Evolutionary conservation across 352 stramenopile species (phyloP).

Genomic region (Aphanomyces cochlioides): DNA sequence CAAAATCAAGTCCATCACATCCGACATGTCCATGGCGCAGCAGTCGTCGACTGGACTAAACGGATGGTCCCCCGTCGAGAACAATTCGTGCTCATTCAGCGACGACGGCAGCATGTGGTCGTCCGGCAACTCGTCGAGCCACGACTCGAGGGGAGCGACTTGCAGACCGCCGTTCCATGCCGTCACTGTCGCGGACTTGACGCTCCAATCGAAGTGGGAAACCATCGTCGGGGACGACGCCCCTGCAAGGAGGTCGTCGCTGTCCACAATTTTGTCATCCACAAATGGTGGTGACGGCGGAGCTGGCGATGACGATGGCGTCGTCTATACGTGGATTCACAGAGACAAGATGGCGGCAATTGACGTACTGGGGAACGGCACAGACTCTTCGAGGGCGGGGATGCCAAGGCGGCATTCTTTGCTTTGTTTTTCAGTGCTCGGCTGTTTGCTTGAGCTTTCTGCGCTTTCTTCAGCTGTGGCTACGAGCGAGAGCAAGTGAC

Average conservation of each 20-base stretch:
- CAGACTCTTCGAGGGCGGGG: not conserved
- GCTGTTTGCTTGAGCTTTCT: not conserved
- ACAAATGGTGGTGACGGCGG: too few relatives aligned
- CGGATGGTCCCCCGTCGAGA: not conserved
- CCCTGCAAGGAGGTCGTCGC: too few relatives aligned
- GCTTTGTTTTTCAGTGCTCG: not conserved
- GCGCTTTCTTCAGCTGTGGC: slow-evolving; percentile 6
- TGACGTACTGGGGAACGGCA: not conserved
- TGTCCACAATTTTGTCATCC: too few relatives aligned
- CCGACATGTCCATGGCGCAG: not conserved
- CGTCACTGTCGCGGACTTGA: not conserved
- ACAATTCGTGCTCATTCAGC: not conserved
- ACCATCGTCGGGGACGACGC: not conserved
- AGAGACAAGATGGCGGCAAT: too few relatives aligned
- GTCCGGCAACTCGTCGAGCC: slow-evolving; percentile 8
- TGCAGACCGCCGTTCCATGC: not conserved
- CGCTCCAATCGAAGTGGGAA: not conserved
- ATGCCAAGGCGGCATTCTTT: not conserved
- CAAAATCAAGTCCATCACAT: slow-evolving; percentile 9
- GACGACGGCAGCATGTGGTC: not conserved
- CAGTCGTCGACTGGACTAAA: not conserved
- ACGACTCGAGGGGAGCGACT: not conserved
- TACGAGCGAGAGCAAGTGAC: not conserved
- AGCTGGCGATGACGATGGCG: too few relatives aligned
- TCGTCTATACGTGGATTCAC: too few relatives aligned